A percentile compares a stretch with the other conserved stretches of the same genome.
Evolutionary conservation across 306 rosid species (phyloP).

Genomic region (Delonix regia): DNA sequence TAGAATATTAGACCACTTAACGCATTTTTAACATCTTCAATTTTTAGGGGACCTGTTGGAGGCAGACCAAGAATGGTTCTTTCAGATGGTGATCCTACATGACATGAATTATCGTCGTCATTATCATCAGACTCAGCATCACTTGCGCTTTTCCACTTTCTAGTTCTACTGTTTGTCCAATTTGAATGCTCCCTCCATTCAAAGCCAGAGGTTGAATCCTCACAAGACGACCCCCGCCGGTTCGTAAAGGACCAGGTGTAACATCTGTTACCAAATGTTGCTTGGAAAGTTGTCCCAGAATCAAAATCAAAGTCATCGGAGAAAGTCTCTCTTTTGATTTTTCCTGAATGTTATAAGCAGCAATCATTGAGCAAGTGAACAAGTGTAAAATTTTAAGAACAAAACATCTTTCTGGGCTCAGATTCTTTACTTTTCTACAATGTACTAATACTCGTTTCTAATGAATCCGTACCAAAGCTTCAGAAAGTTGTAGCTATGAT

Average conservation of each 20-base stretch:
- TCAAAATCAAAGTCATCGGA: slow-evolving; percentile 49
- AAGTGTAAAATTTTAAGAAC: slow-evolving; percentile 1
- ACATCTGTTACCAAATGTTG: slow-evolving; percentile 61
- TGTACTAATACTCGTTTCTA: slow-evolving; percentile 19
- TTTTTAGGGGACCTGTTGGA: slow-evolving; percentile 72
- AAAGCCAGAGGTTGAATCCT: slow-evolving; percentile 54
- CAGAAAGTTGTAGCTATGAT: slow-evolving; percentile 19
- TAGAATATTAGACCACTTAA: slow-evolving; percentile 48
- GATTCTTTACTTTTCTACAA: slow-evolving; percentile 14
- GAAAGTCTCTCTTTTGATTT: slow-evolving; percentile 48
- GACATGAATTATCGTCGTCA: slow-evolving; percentile 17
- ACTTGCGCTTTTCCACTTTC: slow-evolving; percentile 54
- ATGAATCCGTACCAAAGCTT: slow-evolving; percentile 14
- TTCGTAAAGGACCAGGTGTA: slow-evolving; percentile 67
- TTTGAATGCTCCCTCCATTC: slow-evolving; percentile 68
- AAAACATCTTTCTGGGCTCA: slow-evolving; percentile 6
- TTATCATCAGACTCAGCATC: slow-evolving; percentile 61
- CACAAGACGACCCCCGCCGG: slow-evolving; percentile 41
- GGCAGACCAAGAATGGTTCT: slow-evolving; percentile 85
- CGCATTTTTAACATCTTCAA: slow-evolving; percentile 88
- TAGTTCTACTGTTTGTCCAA: slow-evolving; percentile 40
- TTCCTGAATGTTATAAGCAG: slow-evolving; percentile 38
- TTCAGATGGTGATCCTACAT: slow-evolving; percentile 61
- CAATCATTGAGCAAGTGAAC: slow-evolving; percentile 14
- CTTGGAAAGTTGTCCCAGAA: slow-evolving; percentile 59